phyloP scores from a whole-genome alignment of 208 protist species.

The Leptomonas seymouri region DNA sequence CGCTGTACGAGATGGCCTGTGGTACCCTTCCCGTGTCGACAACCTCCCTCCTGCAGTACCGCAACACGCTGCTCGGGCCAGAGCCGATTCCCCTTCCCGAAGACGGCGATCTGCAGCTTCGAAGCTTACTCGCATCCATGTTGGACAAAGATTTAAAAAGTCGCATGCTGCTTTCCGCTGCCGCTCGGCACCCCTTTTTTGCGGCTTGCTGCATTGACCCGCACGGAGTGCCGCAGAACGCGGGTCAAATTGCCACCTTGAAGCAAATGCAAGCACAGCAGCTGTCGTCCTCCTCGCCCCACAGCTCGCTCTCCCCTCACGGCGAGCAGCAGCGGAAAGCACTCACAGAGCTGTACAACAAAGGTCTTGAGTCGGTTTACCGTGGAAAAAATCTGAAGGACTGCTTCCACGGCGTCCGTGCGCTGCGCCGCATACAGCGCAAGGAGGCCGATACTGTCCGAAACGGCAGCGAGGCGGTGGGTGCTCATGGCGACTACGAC shows the following conservation, averaged over 20 bases:
- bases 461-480: constrained; percentile 9
- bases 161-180: constrained; percentile 62
- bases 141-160: constrained; percentile 63
- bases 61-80: constrained; percentile 11
- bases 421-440: constrained; percentile 49
- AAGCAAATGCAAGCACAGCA: too few species aligned
- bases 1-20: constrained; percentile 81
- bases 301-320: neutral
- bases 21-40: constrained; percentile 58
- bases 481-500: neutral
- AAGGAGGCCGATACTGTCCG: constrained; percentile 42
- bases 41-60: constrained; percentile 25
- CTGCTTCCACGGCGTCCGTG: constrained; percentile 63
- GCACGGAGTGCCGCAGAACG: neutral
- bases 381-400: constrained; percentile 63
- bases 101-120: constrained; percentile 40
- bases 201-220: constrained; percentile 5
- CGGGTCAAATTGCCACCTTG: neutral
- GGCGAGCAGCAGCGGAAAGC: constrained; percentile 1
- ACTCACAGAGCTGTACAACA: constrained; percentile 43
- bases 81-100: constrained; percentile 29
- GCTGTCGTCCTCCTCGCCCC: neutral
- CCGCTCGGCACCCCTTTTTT: constrained; percentile 68
- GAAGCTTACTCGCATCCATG: constrained; percentile 66
- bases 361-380: constrained; percentile 46